Evolutionary conservation across 768 basidiomycete species (phyloP), one percentile per base, ranked within the genome.

Genomic region (Leccinum variicolor): DNA sequence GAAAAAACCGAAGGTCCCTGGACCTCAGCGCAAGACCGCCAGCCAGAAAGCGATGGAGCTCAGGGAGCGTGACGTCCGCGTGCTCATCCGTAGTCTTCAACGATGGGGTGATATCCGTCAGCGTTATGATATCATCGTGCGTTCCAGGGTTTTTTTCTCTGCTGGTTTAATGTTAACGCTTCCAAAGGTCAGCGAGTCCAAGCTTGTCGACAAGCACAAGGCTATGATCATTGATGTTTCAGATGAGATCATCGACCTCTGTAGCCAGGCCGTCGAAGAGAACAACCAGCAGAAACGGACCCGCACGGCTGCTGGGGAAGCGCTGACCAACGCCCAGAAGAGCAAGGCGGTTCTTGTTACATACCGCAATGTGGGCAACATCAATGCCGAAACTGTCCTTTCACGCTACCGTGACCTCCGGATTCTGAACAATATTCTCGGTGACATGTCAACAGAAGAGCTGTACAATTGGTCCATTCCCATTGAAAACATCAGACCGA

Each of bases 341-440:
- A 94, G 94, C 81, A 98, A 98, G 73, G 97, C 97, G 1, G 92
- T 98, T 46, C 82, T 99, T 43, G 90, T 98, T 64, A 86, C 87
- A 21, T 97, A 87, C 77, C 84, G 90, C 60, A 88, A 87, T 50
- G 93, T 98, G 53, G 81, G 87, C 61, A 94, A 92, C 66, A 92
- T 99, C 79, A 99, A 99, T 70, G 97, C 97, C 13, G 97, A 98
- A 73, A 98, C 97, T 0, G 90, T 98, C 51, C 83, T 97, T 54
- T 92, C 92, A 25, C 85, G 97, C 31, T 78, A 89, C 69, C 87
- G 89, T 36, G 94, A 97, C 72, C 85, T 99, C 53, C 86, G 87
- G 61, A 90, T 96, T 50, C 80, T 98, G 25, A 91, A 85, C 74
- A 85, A 87, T 64, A 85, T 93, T 64, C 84, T 97, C 58, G 75